Percentiles rank a stretch among this genome's conserved stretches.
These are phyloP conservation scores for Poa annua DNA, from an alignment of 176 grass and related monocot species.

Conservation along the genomic window DNA sequence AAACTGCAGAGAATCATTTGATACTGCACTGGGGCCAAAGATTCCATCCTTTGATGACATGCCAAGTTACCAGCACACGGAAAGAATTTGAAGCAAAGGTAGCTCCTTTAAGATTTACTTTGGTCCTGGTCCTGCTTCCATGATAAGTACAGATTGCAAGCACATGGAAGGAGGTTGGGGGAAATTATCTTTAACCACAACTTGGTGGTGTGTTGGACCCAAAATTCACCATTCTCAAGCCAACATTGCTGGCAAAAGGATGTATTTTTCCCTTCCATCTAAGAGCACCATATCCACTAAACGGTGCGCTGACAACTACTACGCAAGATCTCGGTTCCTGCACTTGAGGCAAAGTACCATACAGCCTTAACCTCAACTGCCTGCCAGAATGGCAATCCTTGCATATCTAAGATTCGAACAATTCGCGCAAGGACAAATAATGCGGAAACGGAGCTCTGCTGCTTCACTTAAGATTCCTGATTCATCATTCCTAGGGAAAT, in stretches of 20 bases:
- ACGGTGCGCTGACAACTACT: conserved; percentile 11
- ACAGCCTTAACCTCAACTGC: neutral
- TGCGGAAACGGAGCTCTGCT: neutral
- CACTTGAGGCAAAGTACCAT: neutral
- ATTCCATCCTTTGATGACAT: conserved; percentile 46
- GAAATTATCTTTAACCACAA: conserved; percentile 21
- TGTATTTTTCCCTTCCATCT: neutral
- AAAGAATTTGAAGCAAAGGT: conserved; percentile 59
- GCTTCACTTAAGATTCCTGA: neutral
- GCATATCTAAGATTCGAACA: neutral
- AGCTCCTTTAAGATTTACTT: conserved; percentile 42
- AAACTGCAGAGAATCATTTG: conserved; percentile 47
- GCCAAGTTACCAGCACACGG: conserved; percentile 42
- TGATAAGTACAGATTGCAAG: conserved; percentile 33
- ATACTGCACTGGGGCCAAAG: conserved; percentile 49
- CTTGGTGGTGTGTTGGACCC: neutral
- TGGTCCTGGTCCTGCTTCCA: conserved; percentile 32
- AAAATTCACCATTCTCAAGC: conserved; percentile 6
- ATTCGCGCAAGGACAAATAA: neutral
- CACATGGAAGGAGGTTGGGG: conserved; percentile 45
- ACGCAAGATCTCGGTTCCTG: conserved; percentile 5
- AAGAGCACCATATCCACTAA: conserved; percentile 42
- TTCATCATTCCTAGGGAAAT: neutral
- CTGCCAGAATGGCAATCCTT: neutral
- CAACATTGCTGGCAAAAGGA: conserved; percentile 8